Evolutionary conservation across 2,329 filamentous ascomycete genomes (phyloP), one percentile per base, ranked within the genome.

Genomic region (Aspergillus uvarum): DNA sequence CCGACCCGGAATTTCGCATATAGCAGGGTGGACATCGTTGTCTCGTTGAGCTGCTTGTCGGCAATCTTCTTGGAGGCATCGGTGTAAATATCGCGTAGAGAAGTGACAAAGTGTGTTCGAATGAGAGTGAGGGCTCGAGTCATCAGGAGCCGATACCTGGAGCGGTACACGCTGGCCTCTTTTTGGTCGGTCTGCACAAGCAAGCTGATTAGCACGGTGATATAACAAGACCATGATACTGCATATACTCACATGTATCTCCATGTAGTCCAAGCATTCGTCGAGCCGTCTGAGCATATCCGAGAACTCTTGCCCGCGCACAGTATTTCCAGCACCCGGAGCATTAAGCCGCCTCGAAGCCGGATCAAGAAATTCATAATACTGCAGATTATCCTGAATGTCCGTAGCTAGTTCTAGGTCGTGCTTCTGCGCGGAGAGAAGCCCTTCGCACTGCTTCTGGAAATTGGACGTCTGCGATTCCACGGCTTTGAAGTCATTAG

Each of bases 391-490:
- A 24, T 91, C 90, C 26, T 91, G 89, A 59, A 99, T 89, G 60
- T 92, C 89, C 66, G 96, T 87, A 2, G 92, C 92, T 47, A 99
- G 83, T 65, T 83, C 85, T 63, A 91, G 87, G 47, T 97, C 83
- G 24, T 90, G 87, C 68, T 84, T 86, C 77, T 98, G 92, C 68
- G 96, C 93, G 1, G 85, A 82, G 31, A 98, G 80, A 2, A 99
- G 82, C 59, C 91, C 90, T 72, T 97, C 92, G 76, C 95, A 99
- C 76, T 96, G 92, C 51, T 89, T 87, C 73, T 93, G 91, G 79
- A 99, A 98, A 14, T 90, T 89, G n/a, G 89, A 91, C 0, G 95
- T 99, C 77, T 98, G 94, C 10, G 85, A 82, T 69, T 97, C 92
- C 52, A 99, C 94, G 0, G 89, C 82, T 66, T 89, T 88, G 79